Conservation (phyloP, 2,329 filamentous ascomycete species). For the Huntiella abstrusa region DNA sequence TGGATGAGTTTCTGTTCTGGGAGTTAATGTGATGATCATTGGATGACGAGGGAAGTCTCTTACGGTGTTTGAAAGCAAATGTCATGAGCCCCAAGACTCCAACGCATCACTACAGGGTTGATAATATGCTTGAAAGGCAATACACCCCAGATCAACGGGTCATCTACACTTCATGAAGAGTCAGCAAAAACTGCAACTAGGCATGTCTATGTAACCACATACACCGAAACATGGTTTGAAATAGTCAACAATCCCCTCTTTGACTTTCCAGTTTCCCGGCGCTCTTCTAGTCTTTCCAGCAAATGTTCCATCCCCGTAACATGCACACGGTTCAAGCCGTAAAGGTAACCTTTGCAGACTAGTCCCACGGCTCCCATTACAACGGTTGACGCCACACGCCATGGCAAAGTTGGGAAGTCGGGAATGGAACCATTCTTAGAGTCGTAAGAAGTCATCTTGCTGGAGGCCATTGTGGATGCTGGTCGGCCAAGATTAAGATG, state of each 20-base stretch:
- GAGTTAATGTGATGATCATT: neutral
- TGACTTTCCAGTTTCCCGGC: slow-evolving; percentile 40
- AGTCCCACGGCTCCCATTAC: slow-evolving; percentile 57
- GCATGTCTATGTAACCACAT: slow-evolving; percentile 32
- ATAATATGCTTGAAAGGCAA: slow-evolving; percentile 58
- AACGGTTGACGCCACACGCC: slow-evolving; percentile 54
- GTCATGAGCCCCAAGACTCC: slow-evolving; percentile 83
- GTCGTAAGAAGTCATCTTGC: no score
- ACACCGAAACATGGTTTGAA: slow-evolving; percentile 26
- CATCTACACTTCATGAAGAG: slow-evolving; percentile 50
- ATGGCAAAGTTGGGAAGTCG: slow-evolving; percentile 39
- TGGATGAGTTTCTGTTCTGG: slow-evolving; percentile 37
- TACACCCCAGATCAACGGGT: slow-evolving; percentile 84
- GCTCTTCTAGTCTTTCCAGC: slow-evolving; percentile 52
- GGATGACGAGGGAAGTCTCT: slow-evolving; percentile 12
- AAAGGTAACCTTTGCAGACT: slow-evolving; percentile 56
- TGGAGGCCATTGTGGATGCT: no score
- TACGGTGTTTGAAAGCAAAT: slow-evolving; percentile 85
- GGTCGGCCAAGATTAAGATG: neutral
- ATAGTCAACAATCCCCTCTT: slow-evolving; percentile 65
- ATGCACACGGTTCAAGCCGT: slow-evolving; percentile 54
- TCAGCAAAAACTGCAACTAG: neutral
- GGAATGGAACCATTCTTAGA: slow-evolving; percentile 7
- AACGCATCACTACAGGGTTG: slow-evolving; percentile 58
- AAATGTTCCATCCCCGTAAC: slow-evolving; percentile 61